Base-by-base conservation (phyloP, 139 green algal species). In the Ulvella scutata region DNA sequence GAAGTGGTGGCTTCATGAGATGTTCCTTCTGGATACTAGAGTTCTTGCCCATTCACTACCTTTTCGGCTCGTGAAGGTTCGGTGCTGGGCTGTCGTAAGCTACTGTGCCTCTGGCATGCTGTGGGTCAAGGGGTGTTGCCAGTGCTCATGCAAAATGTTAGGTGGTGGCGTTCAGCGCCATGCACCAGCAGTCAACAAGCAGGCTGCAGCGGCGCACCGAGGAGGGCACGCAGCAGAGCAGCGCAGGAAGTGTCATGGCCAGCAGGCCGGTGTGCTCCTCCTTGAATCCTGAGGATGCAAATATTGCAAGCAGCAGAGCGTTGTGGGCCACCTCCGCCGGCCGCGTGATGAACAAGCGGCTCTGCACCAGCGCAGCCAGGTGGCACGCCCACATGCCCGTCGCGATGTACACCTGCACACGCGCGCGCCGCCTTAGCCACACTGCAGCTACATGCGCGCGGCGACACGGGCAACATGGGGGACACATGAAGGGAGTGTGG, bases 301-400 rank as follows among this genome's bases (percentile, higher is more conserved):
- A 94, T 38, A 93, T 74, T 36, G 84, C 33, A 43, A 91, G 78
- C 73, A 92, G 81, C 61, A 90, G 13, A 3, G 88, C 88, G 80
- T 88, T 90, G 80, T 90, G 81, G 33, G 87, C 10, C 43, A 94
- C 59, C n/a, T 81, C 74, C 29, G 77, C 51, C 13, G 75, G 75
- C 28, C 37, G 6, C 17, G 29, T 23, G 4, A 40, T 17, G 34
- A 51, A 77, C 39, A 75, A 17, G 20, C 39, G 33, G 26, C 29
- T 39, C 37, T 73, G 3, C 28, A 78, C 17, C 7, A 74, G 35
- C 38, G 38, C 75, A 73, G 37, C 38, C 78, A 78, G 10, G 29
- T 39, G 36, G 23, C 61, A 29, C 35, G 36, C 73, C 31, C 38
- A 51, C 13, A 77, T 74, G 31, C 73, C 73, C 17, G 39, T 43